Base-by-base conservation (phyloP, 2,329 filamentous ascomycete genomes). In the Fusarium sp. region DNA sequence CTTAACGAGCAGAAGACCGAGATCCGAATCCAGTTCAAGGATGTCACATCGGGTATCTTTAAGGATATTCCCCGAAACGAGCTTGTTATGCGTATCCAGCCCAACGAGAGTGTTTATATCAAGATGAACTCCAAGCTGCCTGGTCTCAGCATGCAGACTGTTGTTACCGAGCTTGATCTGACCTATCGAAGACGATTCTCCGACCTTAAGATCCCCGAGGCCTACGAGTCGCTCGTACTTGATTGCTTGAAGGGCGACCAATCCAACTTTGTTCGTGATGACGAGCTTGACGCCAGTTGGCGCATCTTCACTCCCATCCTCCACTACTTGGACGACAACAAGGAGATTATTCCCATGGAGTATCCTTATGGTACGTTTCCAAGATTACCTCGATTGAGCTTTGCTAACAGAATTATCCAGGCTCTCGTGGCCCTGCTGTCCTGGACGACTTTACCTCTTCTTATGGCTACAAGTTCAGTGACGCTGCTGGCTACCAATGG, bases 81-180 rank as follows among this genome's bases (percentile, higher is more conserved):
- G 85, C 92, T 99, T 73, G 96, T 99, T 77, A 98, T 99, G 86
- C 94, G 96, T 74, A 97, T 99, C 72, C 96, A 99, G 86, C 96
- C 96, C 76, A 99, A 99, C 85, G 96, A 99, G 88, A 97, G 93
- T 80, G 94, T 99, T 74, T 99, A 99, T 85, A 97, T 98, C 83
- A 99, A 99, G 90, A 99, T 99, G 96, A 99, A 99, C 91, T 98
- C 95, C 30, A 99, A 99, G 88, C 87, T 99, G 64, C 97, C 96
- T 22, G 96, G 96, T 77, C 87, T 99, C 77, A 98, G 94, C 86
- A 99, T 98, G 94, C 96, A 99, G 87, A 99, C 96, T 15, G 96
- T 98, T 41, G 93, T 98, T 75, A 99, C 96, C 65, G 96, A 99
- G 85, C 92, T 99, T 65, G 96, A 99, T 79, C 89, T 99, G 74